phyloP scores from a whole-genome alignment of 768 basidiomycete species.

The Gautieria morchelliformis region DNA sequence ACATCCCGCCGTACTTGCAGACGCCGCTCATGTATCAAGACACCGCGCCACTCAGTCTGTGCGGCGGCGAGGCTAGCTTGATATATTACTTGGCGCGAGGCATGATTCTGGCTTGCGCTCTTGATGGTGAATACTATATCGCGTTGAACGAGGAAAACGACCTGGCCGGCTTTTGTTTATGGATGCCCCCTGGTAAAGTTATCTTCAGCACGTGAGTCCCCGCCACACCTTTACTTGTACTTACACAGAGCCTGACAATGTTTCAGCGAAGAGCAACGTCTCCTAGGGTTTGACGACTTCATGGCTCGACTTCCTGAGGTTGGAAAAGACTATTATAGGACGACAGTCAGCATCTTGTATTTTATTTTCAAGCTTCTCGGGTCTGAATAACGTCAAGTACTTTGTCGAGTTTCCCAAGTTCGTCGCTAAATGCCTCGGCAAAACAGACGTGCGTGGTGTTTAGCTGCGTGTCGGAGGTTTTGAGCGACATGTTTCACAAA shows the following conservation, averaged over 20 bases:
- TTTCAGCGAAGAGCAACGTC: conserved; percentile 9
- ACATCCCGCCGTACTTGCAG: not conserved
- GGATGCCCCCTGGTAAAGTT: conserved; percentile 12
- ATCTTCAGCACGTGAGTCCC: conserved; percentile 12
- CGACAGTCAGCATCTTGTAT: conserved; percentile 4
- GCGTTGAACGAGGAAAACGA: conserved; percentile 7
- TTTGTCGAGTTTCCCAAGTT: not conserved
- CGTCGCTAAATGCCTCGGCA: not conserved
- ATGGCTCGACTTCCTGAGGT: conserved; percentile 9
- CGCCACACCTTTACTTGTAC: not conserved
- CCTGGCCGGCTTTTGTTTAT: conserved; percentile 9
- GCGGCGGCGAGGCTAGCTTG: conserved; percentile 13
- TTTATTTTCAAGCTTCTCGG: not conserved
- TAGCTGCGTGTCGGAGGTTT: too few relatives aligned
- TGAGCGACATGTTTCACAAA: too few relatives aligned
- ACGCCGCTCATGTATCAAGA: conserved; percentile 2
- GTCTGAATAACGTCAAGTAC: not conserved
- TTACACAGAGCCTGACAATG: not conserved
- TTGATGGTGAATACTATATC: conserved; percentile 13
- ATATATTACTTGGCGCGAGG: conserved; percentile 8
- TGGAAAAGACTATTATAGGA: conserved; percentile 13
- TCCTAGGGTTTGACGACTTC: conserved; percentile 10
- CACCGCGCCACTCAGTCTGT: conserved; percentile 6
- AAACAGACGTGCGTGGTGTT: not conserved
- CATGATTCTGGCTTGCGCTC: conserved; percentile 12